Evolutionary conservation across 2,329 filamentous ascomycete genomes (phyloP).

Genomic region (Exophiala aquamarina): DNA sequence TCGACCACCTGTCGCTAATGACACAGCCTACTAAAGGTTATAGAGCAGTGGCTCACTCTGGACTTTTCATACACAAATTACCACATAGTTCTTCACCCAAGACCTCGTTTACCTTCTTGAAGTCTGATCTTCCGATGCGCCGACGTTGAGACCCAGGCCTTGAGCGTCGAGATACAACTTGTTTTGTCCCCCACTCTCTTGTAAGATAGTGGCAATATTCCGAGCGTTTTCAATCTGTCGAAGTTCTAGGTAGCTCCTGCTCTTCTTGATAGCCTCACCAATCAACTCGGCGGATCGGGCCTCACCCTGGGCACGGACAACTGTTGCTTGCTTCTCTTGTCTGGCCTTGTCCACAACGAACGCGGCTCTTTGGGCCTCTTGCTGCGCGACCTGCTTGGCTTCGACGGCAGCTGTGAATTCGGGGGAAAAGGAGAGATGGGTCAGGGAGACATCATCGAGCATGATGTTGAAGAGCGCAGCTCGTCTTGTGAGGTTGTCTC

Average conservation of each 20-base stretch:
- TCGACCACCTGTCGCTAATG: conserved; percentile 15
- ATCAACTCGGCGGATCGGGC: conserved; percentile 96
- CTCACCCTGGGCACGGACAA: conserved; percentile 98
- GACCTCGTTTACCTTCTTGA: conserved; percentile 10
- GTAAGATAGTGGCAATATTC: conserved; percentile 80
- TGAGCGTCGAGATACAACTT: conserved; percentile 90
- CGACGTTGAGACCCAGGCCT: conserved; percentile 87
- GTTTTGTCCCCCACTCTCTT: conserved; percentile 84
- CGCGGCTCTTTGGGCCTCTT: conserved; percentile 94
- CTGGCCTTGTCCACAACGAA: conserved; percentile 98
- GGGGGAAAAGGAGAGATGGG: conserved; percentile 69
- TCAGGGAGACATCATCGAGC: conserved; percentile 94
- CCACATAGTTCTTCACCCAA: neutral
- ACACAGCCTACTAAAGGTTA: conserved; percentile 1
- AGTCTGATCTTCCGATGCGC: conserved; percentile 29
- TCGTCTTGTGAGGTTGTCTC: conserved; percentile 87
- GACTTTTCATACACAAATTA: conserved; percentile 3
- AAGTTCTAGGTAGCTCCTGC: conserved; percentile 90
- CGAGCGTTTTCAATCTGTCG: conserved; percentile 97
- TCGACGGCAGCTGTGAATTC: conserved; percentile 69
- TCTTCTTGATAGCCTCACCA: conserved; percentile 99
- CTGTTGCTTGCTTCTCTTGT: conserved; percentile 98
- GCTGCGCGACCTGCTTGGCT: conserved; percentile 70
- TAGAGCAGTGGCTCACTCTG: too few relatives aligned
- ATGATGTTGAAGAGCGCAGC: conserved; percentile 97